Evolutionary conservation across 495 filamentous ascomycete species (phyloP), one percentile per base, ranked within the genome.

Genomic region (Emericellopsis terricola): DNA sequence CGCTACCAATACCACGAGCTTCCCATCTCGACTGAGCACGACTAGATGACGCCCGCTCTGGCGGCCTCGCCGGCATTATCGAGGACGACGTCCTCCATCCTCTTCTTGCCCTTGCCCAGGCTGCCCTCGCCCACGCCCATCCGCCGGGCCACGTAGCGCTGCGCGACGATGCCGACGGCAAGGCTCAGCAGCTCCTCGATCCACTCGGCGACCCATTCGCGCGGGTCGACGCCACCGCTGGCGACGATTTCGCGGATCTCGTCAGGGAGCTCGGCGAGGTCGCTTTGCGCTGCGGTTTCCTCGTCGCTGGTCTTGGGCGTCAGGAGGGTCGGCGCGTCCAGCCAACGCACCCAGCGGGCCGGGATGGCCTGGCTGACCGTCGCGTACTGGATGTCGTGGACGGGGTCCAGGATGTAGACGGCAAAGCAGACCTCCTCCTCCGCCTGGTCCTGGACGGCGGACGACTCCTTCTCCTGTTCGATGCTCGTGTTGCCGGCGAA

Each of bases 191-290:
- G 58, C 53, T 96, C 91, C 57, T 96, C 85, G 4, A 97, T 68
- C 89, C 89, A 97, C 52, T 96, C 91, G 0, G 86, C 75, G 23
- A 92, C 80, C 89, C 89, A 97, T 53, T 96, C 89, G 27, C 89
- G 65, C 1, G 89, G 89, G 51, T 97, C 89, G 2, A 94, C 79
- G 21, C 86, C 89, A 13, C 91, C 91, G 31, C 59, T 67, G 46
- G 86, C 74, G 37, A 96, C 69, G 40, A 96, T 91, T 51, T 89
- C 79, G 1, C 66, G 65, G 42, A 97, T 96, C 49, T 81, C 81
- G 15, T 78, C 76, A 2, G 87, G 89, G 7, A 89, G 57, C 15
- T 55, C 43, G 19, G 46, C 38, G 28, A 44, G 39, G 20, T 50
- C 48, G 3, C 20, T 37, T 6, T 35, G 33, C 29, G 44, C 38